These are phyloP conservation scores for Xylaria bambusicola DNA, from an alignment of 495 filamentous ascomycete genomes.

Conservation along the genomic window DNA sequence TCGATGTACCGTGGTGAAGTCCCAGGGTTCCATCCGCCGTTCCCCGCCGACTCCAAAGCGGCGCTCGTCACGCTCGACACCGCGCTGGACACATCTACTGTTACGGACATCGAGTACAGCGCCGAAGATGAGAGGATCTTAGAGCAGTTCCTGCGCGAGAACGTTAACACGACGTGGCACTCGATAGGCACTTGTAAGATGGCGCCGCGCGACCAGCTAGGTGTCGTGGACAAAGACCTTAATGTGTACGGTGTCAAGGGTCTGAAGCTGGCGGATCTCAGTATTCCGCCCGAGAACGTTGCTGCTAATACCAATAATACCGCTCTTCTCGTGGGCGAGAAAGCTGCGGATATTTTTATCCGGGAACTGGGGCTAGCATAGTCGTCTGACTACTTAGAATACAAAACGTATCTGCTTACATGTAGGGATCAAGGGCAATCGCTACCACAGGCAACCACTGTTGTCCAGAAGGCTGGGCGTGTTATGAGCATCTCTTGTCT, in stretches of 20 bases:
- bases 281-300: constrained; percentile 60
- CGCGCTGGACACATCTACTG: constrained; percentile 40
- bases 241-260: constrained; percentile 52
- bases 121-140: constrained; percentile 56
- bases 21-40: constrained; percentile 51
- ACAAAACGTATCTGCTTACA: too few relatives aligned
- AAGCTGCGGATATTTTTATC: constrained; percentile 59
- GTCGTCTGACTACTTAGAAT: too few relatives aligned
- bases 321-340: constrained; percentile 61
- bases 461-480: too few relatives aligned
- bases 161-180: constrained; percentile 54
- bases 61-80: constrained; percentile 27
- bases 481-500: too few relatives aligned
- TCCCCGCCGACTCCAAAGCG: constrained; percentile 48
- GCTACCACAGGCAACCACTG: too few relatives aligned
- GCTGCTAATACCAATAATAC: constrained; percentile 63
- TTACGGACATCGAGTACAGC: constrained; percentile 49
- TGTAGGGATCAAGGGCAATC: too few relatives aligned
- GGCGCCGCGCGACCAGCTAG: constrained; percentile 44
- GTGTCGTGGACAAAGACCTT: constrained; percentile 53
- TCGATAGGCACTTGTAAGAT: constrained; percentile 54
- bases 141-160: constrained; percentile 47
- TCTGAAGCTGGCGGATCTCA: constrained; percentile 51
- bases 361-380: constrained; percentile 44
- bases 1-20: constrained; percentile 56